Evolutionary conservation across 345 rosid genomes (phyloP).

Genomic region (Boechera divaricarpa): DNA sequence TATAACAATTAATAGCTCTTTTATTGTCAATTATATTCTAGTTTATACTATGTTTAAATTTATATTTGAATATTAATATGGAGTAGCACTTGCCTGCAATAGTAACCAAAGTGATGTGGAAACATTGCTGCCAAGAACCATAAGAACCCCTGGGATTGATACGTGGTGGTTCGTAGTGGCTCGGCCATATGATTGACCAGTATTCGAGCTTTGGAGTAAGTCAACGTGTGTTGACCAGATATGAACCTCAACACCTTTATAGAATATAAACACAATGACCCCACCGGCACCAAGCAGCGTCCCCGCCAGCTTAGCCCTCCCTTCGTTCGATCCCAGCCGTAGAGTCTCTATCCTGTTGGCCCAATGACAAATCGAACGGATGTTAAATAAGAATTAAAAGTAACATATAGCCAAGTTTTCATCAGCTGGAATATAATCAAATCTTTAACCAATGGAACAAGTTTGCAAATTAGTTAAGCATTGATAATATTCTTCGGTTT

Average conservation of each 20-base stretch:
- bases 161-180: slow-evolving; percentile 32
- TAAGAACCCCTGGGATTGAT: slow-evolving; percentile 41
- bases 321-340: slow-evolving; percentile 40
- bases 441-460: not conserved
- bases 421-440: not conserved
- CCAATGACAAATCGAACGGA: not conserved
- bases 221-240: slow-evolving; percentile 51
- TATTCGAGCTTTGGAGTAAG: slow-evolving; percentile 22
- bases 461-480: not conserved
- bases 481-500: not conserved
- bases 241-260: slow-evolving; percentile 54
- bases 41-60: not conserved
- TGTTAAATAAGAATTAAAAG: not conserved
- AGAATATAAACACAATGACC: slow-evolving; percentile 60
- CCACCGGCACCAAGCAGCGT: slow-evolving; percentile 56
- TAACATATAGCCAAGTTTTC: not conserved
- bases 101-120: slow-evolving; percentile 46
- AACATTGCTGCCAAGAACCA: slow-evolving; percentile 43
- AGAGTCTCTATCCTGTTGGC: slow-evolving; percentile 51
- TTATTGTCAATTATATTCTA: not conserved
- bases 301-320: slow-evolving; percentile 58
- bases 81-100: slow-evolving; percentile 40
- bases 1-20: not conserved
- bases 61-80: not conserved
- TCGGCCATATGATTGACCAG: slow-evolving; percentile 15